Base-by-base conservation (phyloP, 805 yeast genomes). In the Teunomyces kruisii region DNA sequence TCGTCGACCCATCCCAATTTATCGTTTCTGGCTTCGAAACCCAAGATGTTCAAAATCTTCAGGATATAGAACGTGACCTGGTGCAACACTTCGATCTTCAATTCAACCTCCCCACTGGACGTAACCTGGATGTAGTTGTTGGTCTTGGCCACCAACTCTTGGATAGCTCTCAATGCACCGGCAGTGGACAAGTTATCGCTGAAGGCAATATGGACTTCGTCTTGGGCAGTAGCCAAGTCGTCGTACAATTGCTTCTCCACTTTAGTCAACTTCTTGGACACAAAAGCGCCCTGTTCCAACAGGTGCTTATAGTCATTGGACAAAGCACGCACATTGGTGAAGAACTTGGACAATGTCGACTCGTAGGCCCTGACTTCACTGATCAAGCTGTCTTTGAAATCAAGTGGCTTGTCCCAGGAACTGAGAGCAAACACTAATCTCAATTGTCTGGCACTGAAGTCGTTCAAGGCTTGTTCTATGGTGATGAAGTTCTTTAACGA, bases 401-500 rank as follows among this genome's bases (percentile, higher is more conserved):
- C 99, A 40, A 94, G 71, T 51, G 89, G 94, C 58, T 80, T 83
- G 59, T 90, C 92, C 99, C 99, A 94, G 56, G 84, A 89, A 45
- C 87, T 88, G 53, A 88, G 75, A 0, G 96, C 95, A 73, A 94
- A 94, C 8, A 91, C 91, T 54, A 94, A 75, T 53, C 99, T 80
- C 57, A 94, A 75, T 65, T 94, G 97, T 55, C 97, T 81, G 0
- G 94, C 67, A 2, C 86, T 65, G 58, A 81, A 88, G 52, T 66
- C 79, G 44, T 74, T 67, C 50, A 94, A 75, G 1, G 98, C 97
- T 61, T 92, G 96, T 51, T 86, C 87, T 55, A 94, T 89, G 9
- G 98, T 90, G 60, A 94, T 92, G 64, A 94, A 94, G 69, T 94
- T 94, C 67, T 94, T 94, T 60, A 94, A 75, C 36, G 95, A 85